Percentiles rank a stretch among this genome's conserved stretches.
phyloP scores from a whole-genome alignment of 768 basidiomycete genomes.

The Chlorophyllum brunneum region DNA sequence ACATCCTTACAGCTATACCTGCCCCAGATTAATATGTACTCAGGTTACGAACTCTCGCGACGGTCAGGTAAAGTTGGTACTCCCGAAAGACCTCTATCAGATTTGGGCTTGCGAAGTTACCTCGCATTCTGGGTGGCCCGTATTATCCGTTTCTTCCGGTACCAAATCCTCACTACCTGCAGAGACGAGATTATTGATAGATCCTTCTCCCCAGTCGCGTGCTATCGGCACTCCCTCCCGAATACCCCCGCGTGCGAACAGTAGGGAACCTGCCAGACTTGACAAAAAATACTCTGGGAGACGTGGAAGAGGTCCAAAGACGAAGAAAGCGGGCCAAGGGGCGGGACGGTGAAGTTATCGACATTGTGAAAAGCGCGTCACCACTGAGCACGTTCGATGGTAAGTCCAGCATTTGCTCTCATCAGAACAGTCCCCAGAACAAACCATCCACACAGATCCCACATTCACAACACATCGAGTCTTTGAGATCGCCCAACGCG shows the following conservation, averaged over 20 bases:
- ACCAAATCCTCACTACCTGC: neutral
- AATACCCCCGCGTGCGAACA: conserved; percentile 41
- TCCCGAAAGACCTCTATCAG: conserved; percentile 93
- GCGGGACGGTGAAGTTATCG: conserved; percentile 66
- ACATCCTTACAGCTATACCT: neutral
- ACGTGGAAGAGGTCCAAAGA: conserved; percentile 26
- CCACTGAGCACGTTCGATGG: conserved; percentile 37
- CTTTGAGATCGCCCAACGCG: conserved; percentile 52
- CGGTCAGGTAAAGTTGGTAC: conserved; percentile 78
- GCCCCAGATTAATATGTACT: neutral
- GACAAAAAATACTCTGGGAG: conserved; percentile 27
- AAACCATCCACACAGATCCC: conserved; percentile 35
- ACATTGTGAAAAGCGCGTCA: conserved; percentile 27
- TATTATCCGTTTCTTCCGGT: conserved; percentile 83
- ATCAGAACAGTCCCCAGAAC: neutral
- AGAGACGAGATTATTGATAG: neutral
- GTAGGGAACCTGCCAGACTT: conserved; percentile 41
- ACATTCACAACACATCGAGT: conserved; percentile 49
- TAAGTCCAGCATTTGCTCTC: conserved; percentile 18
- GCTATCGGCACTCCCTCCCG: conserved; percentile 57
- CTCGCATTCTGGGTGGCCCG: conserved; percentile 84
- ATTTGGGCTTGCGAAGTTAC: conserved; percentile 89
- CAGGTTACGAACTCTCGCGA: conserved; percentile 92
- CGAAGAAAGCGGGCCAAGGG: conserved; percentile 57
- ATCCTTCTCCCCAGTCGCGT: conserved; percentile 38